Percentiles rank a stretch among this genome's conserved stretches.
These are phyloP conservation scores for Apiospora marii DNA, from an alignment of 2,329 filamentous ascomycete species.

Conservation along the genomic window DNA sequence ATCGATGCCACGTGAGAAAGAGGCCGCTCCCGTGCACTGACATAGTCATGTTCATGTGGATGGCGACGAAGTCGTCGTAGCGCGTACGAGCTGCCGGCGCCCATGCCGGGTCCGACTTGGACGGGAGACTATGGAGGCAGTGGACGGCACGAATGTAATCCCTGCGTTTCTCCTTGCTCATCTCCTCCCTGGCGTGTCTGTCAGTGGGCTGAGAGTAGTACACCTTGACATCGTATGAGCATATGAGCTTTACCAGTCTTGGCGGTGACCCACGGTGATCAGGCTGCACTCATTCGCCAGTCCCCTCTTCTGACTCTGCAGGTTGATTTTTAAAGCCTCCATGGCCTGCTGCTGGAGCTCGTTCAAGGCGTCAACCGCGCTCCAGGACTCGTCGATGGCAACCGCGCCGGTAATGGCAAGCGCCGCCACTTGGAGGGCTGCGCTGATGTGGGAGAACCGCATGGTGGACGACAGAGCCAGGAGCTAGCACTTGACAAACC, in stretches of 20 bases:
- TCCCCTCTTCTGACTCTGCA: not conserved
- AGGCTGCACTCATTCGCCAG: not conserved
- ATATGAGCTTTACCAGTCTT: not conserved
- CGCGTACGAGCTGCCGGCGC: not conserved
- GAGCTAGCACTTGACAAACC: not conserved
- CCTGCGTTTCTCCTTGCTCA: not conserved
- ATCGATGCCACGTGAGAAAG: conserved; percentile 54
- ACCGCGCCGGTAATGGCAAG: not conserved
- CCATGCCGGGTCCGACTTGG: conserved; percentile 1
- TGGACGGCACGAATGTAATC: not conserved
- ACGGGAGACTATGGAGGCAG: not conserved
- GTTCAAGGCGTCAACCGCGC: not conserved
- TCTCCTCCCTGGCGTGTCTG: not conserved
- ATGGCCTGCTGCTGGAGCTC: not conserved
- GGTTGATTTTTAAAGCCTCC: not conserved
- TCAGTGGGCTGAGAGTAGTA: not conserved
- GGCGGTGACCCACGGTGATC: not conserved
- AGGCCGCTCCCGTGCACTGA: conserved; percentile 45
- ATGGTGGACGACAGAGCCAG: not conserved
- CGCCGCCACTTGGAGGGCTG: not conserved
- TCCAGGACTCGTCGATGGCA: not conserved
- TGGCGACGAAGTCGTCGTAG: conserved; percentile 53
- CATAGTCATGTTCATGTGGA: conserved; percentile 51
- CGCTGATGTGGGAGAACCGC: not conserved
- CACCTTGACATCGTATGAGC: too few species aligned